Evolutionary conservation across 768 basidiomycete genomes (phyloP).

Genomic region (Candolleomyces aberdarensis): DNA sequence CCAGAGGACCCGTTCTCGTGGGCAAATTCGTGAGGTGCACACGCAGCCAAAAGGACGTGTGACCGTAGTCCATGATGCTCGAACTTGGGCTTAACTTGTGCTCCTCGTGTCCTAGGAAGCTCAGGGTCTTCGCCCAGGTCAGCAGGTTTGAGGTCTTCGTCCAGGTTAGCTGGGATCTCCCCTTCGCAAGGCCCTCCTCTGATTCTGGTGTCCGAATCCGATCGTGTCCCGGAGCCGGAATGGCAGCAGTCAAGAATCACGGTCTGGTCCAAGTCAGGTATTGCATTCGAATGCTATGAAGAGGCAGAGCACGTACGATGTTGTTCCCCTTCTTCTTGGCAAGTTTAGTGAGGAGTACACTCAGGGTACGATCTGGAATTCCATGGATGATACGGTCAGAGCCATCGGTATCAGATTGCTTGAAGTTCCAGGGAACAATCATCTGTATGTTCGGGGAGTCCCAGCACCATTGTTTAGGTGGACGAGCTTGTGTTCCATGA

Average conservation of each 20-base stretch:
- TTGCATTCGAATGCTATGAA: not conserved
- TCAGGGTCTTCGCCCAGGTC: not conserved
- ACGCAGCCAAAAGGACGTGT: slow-evolving; percentile 15
- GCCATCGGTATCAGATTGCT: slow-evolving; percentile 27
- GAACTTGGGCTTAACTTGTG: not conserved
- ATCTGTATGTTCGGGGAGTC: slow-evolving; percentile 41
- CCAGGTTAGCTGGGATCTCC: slow-evolving; percentile 1
- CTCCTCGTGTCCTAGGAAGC: not conserved
- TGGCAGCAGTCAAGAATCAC: slow-evolving; percentile 18
- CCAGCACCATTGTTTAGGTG: slow-evolving; percentile 51
- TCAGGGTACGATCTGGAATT: slow-evolving; percentile 13
- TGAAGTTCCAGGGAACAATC: slow-evolving; percentile 58
- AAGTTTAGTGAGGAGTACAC: slow-evolving; percentile 9
- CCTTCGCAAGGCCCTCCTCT: not conserved
- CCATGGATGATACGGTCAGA: slow-evolving; percentile 22
- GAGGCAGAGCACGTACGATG: slow-evolving; percentile 9
- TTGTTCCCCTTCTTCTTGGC: slow-evolving; percentile 14
- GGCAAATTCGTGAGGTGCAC: slow-evolving; percentile 8
- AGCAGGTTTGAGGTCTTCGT: not conserved
- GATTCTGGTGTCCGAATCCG: not conserved
- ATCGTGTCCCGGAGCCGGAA: slow-evolving; percentile 12
- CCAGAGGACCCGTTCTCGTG: slow-evolving; percentile 7
- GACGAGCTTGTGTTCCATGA: slow-evolving; percentile 49
- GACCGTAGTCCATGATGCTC: slow-evolving; percentile 4
- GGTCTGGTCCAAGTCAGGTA: slow-evolving; percentile 6